Evolutionary conservation across 495 filamentous ascomycete genomes (phyloP).

Genomic region (Xylaria cubensis): DNA sequence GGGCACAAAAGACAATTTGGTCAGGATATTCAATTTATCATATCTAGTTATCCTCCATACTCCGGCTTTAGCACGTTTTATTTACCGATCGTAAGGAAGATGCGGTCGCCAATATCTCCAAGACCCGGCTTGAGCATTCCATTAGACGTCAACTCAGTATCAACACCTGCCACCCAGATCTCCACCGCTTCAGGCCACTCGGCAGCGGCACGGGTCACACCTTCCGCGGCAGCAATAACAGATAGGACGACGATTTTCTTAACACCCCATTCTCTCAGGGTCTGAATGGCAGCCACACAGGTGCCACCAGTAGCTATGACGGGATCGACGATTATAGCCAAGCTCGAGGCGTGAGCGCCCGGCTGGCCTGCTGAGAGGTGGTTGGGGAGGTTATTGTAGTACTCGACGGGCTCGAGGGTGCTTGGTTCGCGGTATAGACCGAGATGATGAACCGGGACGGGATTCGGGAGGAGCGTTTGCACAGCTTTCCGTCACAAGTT

Average conservation of each 20-base stretch:
- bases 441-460: constrained; percentile 89
- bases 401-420: constrained; percentile 89
- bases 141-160: constrained; percentile 69
- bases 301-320: constrained; percentile 95
- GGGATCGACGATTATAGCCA: constrained; percentile 88
- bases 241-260: constrained; percentile 78
- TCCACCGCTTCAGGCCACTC: constrained; percentile 78
- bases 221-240: constrained; percentile 72
- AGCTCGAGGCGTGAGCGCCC: constrained; percentile 51
- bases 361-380: constrained; percentile 51
- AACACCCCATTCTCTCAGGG: constrained; percentile 88
- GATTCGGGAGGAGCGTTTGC: constrained; percentile 77
- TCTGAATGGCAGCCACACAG: constrained; percentile 85
- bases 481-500: constrained; percentile 61
- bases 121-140: constrained; percentile 94
- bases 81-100: constrained; percentile 94
- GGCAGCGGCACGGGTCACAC: constrained; percentile 70
- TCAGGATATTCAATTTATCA: not conserved
- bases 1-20: not conserved
- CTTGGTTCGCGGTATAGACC: constrained; percentile 89
- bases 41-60: constrained; percentile 5
- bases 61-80: constrained; percentile 44
- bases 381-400: constrained; percentile 97
- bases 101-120: constrained; percentile 89
- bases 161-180: constrained; percentile 83